Percentiles rank a stretch among this genome's conserved stretches.
Evolutionary conservation across 169 alveolate species (phyloP).

Genomic region (Eimeria sp.): DNA sequence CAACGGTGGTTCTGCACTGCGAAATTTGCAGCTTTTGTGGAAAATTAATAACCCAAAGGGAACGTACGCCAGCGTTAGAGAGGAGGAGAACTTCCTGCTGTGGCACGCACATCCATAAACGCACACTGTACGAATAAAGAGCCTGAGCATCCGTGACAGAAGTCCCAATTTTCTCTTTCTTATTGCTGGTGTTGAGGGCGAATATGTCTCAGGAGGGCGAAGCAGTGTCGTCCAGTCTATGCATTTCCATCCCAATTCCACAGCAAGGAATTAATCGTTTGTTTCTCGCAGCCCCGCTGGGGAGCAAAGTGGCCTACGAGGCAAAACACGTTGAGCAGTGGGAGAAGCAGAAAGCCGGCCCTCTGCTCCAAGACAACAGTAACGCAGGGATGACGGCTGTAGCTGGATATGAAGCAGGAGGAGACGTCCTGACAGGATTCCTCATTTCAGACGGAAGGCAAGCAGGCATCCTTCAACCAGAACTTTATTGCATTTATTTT

Average conservation of each 20-base stretch:
- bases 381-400: neutral
- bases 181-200: neutral
- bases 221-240: neutral
- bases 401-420: neutral
- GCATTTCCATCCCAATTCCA: neutral
- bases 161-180: neutral
- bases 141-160: neutral
- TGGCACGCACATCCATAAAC: neutral
- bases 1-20: neutral
- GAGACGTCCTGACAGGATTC: constrained; percentile 46
- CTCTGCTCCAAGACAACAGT: neutral
- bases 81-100: neutral
- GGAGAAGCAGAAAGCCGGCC: neutral
- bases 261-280: constrained; percentile 44
- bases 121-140: neutral
- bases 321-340: neutral
- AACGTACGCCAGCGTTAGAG: neutral
- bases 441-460: constrained; percentile 47
- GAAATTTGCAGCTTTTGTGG: neutral
- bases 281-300: constrained; percentile 28
- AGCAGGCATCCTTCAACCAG: neutral
- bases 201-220: constrained; percentile 13
- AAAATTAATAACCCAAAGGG: neutral
- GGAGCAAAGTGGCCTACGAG: constrained; percentile 26
- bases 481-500: neutral